Evolutionary conservation across 495 filamentous ascomycete genomes (phyloP).

Genomic region (Cercophora newfieldiana): DNA sequence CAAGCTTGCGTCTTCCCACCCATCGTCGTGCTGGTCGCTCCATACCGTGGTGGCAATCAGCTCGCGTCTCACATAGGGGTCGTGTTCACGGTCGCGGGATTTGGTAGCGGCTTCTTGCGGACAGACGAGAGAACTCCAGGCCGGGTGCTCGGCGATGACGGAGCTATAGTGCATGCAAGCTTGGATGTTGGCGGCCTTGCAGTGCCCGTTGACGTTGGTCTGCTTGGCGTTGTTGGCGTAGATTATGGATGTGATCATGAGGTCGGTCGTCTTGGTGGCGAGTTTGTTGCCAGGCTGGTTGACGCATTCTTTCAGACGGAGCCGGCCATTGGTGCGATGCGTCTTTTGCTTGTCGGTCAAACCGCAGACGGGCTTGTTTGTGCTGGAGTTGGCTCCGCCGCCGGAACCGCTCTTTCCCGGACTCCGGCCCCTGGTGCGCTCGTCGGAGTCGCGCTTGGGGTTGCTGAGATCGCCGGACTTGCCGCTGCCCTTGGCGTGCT

Average conservation of each 20-base stretch:
- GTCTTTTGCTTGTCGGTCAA: background rate
- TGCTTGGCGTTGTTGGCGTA: no score
- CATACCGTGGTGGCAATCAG: background rate
- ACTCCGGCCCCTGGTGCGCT: constrained; percentile 1
- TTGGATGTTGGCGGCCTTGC: no score
- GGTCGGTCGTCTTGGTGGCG: background rate
- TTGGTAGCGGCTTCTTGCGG: background rate
- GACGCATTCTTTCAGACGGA: background rate
- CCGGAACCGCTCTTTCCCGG: constrained; percentile 4
- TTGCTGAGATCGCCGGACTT: background rate
- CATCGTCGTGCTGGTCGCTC: constrained; percentile 2
- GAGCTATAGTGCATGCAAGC: no score
- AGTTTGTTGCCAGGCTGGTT: background rate
- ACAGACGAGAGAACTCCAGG: background rate
- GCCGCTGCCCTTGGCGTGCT: constrained; percentile 6
- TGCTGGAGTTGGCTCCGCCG: background rate
- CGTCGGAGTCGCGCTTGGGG: constrained; percentile 11
- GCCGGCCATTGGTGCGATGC: background rate
- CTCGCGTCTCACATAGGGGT: background rate
- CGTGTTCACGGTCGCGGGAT: background rate
- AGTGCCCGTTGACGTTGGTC: no score
- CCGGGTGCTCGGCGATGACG: no score
- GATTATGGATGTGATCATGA: background rate
- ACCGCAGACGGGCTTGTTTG: constrained; percentile 6
- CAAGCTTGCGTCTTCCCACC: background rate